These are phyloP conservation scores for Musa acuminata DNA, from an alignment of 176 grass and related monocot genomes.

Conservation along the genomic window DNA sequence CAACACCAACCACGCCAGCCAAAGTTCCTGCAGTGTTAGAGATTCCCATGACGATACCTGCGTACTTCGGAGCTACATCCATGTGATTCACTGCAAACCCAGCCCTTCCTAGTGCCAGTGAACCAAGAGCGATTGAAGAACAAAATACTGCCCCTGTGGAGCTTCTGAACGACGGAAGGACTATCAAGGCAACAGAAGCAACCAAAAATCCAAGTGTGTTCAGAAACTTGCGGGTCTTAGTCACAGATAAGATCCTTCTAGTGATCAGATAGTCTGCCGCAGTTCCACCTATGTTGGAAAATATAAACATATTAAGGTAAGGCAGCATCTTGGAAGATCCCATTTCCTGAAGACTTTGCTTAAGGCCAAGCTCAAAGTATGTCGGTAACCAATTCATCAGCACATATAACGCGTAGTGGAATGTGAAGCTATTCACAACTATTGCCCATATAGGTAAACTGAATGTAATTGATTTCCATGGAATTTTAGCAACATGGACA, in stretches of 20 bases:
- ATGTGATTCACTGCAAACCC: conserved; percentile 85
- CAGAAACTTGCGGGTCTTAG: conserved; percentile 61
- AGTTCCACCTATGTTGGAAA: conserved; percentile 67
- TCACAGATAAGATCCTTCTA: conserved; percentile 55
- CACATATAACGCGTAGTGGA: conserved; percentile 83
- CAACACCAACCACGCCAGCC: conserved; percentile 58
- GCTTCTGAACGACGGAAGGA: conserved; percentile 49
- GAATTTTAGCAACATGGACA: conserved; percentile 35
- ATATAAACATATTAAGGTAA: conserved; percentile 81
- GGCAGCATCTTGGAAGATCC: conserved; percentile 78
- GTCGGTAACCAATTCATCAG: conserved; percentile 84
- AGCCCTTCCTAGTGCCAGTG: conserved; percentile 60
- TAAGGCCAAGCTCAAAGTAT: conserved; percentile 56
- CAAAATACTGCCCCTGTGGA: conserved; percentile 43
- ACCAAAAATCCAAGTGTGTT: conserved; percentile 62
- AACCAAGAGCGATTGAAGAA: conserved; percentile 53
- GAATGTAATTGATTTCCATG: conserved; percentile 61
- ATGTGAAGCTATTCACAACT: conserved; percentile 68
- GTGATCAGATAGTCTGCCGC: conserved; percentile 64
- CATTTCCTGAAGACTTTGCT: conserved; percentile 71
- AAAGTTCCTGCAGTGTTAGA: conserved; percentile 71
- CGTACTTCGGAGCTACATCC: conserved; percentile 76
- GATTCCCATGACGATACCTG: conserved; percentile 77
- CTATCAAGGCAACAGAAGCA: conserved; percentile 51
- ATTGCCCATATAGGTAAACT: conserved; percentile 75